Conservation (phyloP, 2,329 filamentous ascomycete genomes). For the Magnaporthiopsis incrustans region DNA sequence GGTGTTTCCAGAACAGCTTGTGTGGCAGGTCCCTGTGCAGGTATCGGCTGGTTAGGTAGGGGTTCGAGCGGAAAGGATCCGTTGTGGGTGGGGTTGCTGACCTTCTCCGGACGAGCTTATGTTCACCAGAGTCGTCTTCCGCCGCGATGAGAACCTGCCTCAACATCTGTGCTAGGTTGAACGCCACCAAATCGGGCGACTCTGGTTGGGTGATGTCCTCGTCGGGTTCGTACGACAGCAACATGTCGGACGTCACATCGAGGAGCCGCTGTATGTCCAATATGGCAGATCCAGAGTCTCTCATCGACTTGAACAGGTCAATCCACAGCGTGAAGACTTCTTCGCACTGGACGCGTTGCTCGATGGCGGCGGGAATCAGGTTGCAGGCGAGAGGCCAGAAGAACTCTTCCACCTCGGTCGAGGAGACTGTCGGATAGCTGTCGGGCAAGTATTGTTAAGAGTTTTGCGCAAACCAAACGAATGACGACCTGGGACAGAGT, state of each 20-base stretch:
- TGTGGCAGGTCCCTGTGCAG: conserved; percentile 26
- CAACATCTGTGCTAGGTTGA: conserved; percentile 6
- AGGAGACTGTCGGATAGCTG: conserved; percentile 20
- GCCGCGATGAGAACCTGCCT: not conserved
- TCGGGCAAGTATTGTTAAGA: not conserved
- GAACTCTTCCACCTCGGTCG: conserved; percentile 32
- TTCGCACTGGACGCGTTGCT: conserved; percentile 27
- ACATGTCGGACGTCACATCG: conserved; percentile 14
- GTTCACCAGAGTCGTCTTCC: not conserved
- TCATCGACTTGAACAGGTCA: conserved; percentile 31
- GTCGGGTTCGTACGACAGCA: conserved; percentile 22
- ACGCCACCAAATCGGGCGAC: conserved; percentile 22
- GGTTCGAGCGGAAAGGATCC: not conserved
- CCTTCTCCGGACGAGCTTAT: conserved; percentile 4
- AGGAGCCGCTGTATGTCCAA: conserved; percentile 23
- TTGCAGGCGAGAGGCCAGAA: conserved; percentile 38
- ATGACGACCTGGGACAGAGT: not conserved
- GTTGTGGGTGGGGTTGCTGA: conserved; percentile 7
- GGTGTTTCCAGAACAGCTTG: conserved; percentile 52
- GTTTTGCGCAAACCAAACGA: not conserved
- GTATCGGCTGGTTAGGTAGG: conserved; percentile 1
- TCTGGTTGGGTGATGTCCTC: conserved; percentile 33
- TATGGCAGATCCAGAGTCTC: conserved; percentile 21
- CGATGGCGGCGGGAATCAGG: conserved; percentile 27
- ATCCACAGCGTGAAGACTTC: conserved; percentile 37